phyloP scores from a whole-genome alignment of 2,329 filamentous ascomycete genomes.

The Myriosclerotinia scirpicola region DNA sequence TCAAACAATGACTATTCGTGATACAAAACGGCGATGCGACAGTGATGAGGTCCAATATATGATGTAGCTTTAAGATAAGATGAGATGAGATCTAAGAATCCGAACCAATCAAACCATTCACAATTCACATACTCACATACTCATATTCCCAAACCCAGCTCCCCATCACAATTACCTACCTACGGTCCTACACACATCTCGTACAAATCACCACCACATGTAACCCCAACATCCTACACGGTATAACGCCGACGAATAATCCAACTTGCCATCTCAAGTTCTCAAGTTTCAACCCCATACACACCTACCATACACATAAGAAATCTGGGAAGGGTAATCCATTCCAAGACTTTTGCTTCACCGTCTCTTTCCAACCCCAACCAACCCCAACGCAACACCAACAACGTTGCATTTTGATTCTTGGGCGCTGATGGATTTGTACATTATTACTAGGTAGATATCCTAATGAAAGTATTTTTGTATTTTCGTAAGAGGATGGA shows the following conservation, averaged over 20 bases:
- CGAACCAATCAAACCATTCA: neutral
- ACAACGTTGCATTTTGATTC: constrained; percentile 13
- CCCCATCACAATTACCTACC: neutral
- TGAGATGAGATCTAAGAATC: constrained; percentile 12
- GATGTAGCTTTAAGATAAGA: constrained; percentile 12
- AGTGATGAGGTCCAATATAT: neutral
- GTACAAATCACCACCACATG: neutral
- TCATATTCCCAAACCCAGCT: neutral
- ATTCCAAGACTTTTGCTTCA: constrained; percentile 11
- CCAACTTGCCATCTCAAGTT: no score
- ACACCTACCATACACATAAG: neutral
- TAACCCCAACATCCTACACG: neutral
- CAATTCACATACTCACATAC: neutral
- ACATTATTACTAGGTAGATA: neutral
- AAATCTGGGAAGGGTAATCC: neutral
- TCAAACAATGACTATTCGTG: neutral
- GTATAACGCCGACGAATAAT: constrained; percentile 9
- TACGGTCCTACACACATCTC: neutral
- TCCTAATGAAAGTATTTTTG: no score
- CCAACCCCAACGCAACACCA: neutral
- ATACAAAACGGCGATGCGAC: constrained; percentile 12
- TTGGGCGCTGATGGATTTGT: neutral
- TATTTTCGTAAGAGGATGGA: neutral
- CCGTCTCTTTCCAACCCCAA: neutral
- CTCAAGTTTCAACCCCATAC: neutral